Base-by-base conservation (phyloP, 371 early-diverging fungal genomes). In the Entomophthora muscae region DNA sequence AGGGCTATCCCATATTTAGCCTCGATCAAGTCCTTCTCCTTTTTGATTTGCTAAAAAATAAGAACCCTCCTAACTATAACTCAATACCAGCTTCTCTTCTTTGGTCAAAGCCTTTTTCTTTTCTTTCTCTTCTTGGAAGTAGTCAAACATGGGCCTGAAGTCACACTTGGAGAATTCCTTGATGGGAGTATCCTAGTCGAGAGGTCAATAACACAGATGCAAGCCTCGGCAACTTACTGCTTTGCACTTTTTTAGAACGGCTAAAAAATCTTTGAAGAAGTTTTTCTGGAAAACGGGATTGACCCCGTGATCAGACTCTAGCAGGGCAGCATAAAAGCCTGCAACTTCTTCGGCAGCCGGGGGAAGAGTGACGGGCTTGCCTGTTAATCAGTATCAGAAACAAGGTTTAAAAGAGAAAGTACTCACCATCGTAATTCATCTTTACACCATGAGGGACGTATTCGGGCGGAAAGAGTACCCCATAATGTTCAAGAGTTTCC, bases 311-410 rank as follows among this genome's bases (percentile, higher is more conserved):
- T 93, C 92, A 0, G 93, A 88, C 22, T 83, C 90, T 26, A 97
- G 60, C 26, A 93, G 54, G n/a, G 82, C 86, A 23, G 93, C 98
- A 78, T 84, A 98, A 72, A 95, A 98, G 26, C 83, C 84, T 5
- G 96, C 97, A 0, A 95, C 88, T 67, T 98, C 98, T 70, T 98
- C 98, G 0, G 90, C 86, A 59, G 81, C 85, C 0, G 95, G 90
- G 0, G 71, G 72, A 12, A 98, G 74, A 0, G 68, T 73, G n/a
- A 97, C 70, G 1, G 72, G 73, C 33, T 82, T 73, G 1, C 78
- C 80, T 74, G 64, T 53, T 24, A 23, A n/a, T 52, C n/a, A n/a
- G n/a, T n/a, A 52, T 21, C 28, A 17, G 26, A 23, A n/a, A 30
- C 24, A 13, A 26, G 23, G 7, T n/a, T n/a, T n/a, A n/a, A 32